phyloP scores from a whole-genome alignment of 495 filamentous ascomycete species.

The Hypoxylon intermedium region DNA sequence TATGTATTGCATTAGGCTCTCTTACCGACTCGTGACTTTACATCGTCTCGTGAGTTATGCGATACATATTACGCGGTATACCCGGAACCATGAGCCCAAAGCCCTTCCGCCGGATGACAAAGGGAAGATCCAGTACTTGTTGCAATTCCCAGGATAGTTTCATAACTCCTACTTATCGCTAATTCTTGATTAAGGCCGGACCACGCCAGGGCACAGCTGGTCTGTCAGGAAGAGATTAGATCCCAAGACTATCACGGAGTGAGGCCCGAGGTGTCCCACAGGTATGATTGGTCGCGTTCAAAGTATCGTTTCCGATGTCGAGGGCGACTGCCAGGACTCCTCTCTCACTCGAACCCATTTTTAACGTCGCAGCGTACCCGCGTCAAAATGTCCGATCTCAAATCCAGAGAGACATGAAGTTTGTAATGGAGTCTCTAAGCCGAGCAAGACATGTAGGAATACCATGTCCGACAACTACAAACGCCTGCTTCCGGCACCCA shows the following conservation, averaged over 20 bases:
- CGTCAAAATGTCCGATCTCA: constrained; percentile 23
- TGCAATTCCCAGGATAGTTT: constrained; percentile 9
- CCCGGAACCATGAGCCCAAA: too few relatives aligned
- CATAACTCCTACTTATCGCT: constrained; percentile 1
- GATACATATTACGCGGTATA: too few relatives aligned
- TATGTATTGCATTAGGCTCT: too few relatives aligned
- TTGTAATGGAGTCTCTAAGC: constrained; percentile 28
- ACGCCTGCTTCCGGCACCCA: constrained; percentile 33
- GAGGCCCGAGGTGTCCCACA: constrained; percentile 21
- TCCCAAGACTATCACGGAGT: constrained; percentile 26
- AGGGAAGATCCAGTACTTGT: too few relatives aligned
- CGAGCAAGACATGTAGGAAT: constrained; percentile 19
- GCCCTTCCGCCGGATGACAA: too few relatives aligned
- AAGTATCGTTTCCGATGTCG: constrained; percentile 25
- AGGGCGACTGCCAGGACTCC: constrained; percentile 12
- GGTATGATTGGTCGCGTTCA: constrained; percentile 34
- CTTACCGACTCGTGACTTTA: too few relatives aligned
- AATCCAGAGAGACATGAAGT: constrained; percentile 18
- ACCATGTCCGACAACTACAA: constrained; percentile 35
- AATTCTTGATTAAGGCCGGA: constrained; percentile 18
- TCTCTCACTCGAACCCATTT: constrained; percentile 13
- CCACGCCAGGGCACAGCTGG: constrained; percentile 5
- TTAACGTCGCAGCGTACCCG: constrained; percentile 21
- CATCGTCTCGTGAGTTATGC: too few relatives aligned
- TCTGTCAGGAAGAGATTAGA: constrained; percentile 22